Evolutionary conservation across 139 green algal species (phyloP).

Genomic region (Deuterostichococcus epilithicus): DNA sequence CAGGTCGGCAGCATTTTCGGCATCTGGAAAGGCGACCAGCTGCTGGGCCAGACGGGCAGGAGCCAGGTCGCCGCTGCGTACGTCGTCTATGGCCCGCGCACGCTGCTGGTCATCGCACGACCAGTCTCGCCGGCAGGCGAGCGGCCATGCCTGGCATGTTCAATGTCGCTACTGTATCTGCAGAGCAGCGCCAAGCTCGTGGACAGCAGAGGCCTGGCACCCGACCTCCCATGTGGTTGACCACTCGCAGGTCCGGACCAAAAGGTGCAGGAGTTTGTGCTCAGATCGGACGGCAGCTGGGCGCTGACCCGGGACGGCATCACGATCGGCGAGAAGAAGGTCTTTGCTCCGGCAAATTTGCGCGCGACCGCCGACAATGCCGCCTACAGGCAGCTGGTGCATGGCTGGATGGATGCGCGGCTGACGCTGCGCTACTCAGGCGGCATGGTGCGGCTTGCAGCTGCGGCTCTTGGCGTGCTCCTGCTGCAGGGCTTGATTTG

Average conservation of each 20-base stretch:
- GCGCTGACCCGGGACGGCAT: constrained; percentile 19
- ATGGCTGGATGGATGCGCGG: constrained; percentile 43
- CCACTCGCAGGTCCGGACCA: neutral
- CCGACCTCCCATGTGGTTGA: too few species aligned
- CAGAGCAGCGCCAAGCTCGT: too few species aligned
- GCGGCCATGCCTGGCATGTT: too few species aligned
- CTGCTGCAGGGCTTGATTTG: too few species aligned
- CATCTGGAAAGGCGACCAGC: constrained; percentile 56
- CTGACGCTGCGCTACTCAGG: constrained; percentile 70
- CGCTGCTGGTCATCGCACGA: constrained; percentile 65
- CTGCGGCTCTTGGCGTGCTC: too few species aligned
- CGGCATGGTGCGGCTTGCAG: constrained; percentile 49
- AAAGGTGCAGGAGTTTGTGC: constrained; percentile 41
- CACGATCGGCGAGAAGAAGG: constrained; percentile 24
- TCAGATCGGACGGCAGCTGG: constrained; percentile 19
- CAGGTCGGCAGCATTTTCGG: constrained; percentile 75
- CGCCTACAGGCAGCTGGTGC: constrained; percentile 57
- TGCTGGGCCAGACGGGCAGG: constrained; percentile 48
- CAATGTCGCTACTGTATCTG: too few species aligned
- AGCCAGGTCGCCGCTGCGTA: constrained; percentile 72
- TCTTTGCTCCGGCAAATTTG: constrained; percentile 80
- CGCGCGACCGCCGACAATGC: constrained; percentile 47
- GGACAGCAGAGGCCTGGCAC: too few species aligned
- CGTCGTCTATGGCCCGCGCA: constrained; percentile 74
- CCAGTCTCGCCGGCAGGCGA: constrained; percentile 12